Percentiles rank a stretch among this genome's conserved stretches.
Evolutionary conservation across 1,284 basidiomycete genomes (phyloP).

Genomic region (Ganoderma lingzhi): DNA sequence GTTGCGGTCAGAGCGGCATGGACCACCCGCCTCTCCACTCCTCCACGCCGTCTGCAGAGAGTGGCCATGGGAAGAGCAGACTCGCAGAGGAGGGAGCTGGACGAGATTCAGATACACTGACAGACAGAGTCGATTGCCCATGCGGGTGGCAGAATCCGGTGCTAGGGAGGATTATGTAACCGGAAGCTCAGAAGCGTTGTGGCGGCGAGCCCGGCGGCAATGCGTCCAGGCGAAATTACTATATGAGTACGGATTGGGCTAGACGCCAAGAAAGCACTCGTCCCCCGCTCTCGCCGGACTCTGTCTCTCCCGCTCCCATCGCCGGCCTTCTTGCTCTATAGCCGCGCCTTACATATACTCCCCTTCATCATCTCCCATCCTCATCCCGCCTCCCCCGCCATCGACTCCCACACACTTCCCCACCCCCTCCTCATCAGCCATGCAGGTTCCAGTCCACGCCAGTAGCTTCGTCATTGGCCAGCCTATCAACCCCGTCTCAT

Average conservation of each 20-base stretch:
- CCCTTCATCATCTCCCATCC: slow-evolving; percentile 11
- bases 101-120: slow-evolving; percentile 22
- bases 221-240: slow-evolving; percentile 22
- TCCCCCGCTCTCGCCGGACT: slow-evolving; percentile 33
- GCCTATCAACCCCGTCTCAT: slow-evolving; percentile 29
- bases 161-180: slow-evolving; percentile 31
- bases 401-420: slow-evolving; percentile 4
- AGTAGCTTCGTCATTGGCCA: slow-evolving; percentile 36
- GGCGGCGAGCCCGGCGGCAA: slow-evolving; percentile 32
- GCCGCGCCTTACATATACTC: slow-evolving; percentile 27
- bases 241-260: slow-evolving; percentile 27
- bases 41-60: neutral
- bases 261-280: slow-evolving; percentile 19
- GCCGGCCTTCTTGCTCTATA: slow-evolving; percentile 24
- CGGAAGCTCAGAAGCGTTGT: slow-evolving; percentile 30
- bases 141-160: slow-evolving; percentile 30
- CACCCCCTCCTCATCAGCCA: slow-evolving; percentile 14
- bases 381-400: slow-evolving; percentile 4
- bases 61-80: neutral
- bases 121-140: slow-evolving; percentile 13
- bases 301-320: slow-evolving; percentile 24
- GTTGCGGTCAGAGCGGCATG: slow-evolving; percentile 10
- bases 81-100: neutral
- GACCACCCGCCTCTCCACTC: slow-evolving; percentile 5
- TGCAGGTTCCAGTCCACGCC: slow-evolving; percentile 32